phyloP scores from a whole-genome alignment of 1,284 basidiomycete species.

The Ustilago sp. region DNA sequence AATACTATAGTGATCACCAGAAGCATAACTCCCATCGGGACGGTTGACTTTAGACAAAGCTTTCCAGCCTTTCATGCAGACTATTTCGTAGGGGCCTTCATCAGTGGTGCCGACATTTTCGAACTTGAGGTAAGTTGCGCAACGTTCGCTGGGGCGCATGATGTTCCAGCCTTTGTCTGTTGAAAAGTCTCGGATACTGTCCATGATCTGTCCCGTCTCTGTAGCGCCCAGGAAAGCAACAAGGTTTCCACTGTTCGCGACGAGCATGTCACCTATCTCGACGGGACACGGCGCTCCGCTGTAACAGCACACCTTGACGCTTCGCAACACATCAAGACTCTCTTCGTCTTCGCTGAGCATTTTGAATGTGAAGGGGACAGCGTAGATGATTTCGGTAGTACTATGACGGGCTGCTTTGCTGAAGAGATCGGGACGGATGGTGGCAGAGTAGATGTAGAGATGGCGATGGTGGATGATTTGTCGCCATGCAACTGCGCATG shows the following conservation, averaged over 20 bases:
- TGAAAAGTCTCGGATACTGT: constrained; percentile 73
- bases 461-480: constrained; percentile 22
- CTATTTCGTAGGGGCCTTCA: constrained; percentile 72
- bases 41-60: constrained; percentile 73
- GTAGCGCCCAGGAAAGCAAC: constrained; percentile 73
- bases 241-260: constrained; percentile 74
- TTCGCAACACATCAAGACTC: constrained; percentile 71
- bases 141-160: constrained; percentile 69
- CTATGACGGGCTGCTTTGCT: constrained; percentile 13
- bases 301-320: constrained; percentile 73
- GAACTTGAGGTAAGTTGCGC: constrained; percentile 31
- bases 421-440: constrained; percentile 28
- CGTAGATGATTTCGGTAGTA: constrained; percentile 59
- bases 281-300: constrained; percentile 71
- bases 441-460: constrained; percentile 37
- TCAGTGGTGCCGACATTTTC: constrained; percentile 36
- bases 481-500: constrained; percentile 35
- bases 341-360: constrained; percentile 74
- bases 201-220: constrained; percentile 69
- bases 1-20: constrained; percentile 74
- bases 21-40: constrained; percentile 75
- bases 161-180: constrained; percentile 77
- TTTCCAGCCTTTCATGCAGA: constrained; percentile 75
- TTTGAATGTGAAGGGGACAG: constrained; percentile 72
- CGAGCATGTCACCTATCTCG: constrained; percentile 75